Conservation (phyloP, 2,329 filamentous ascomycete genomes). For the Xylaria sp. region DNA sequence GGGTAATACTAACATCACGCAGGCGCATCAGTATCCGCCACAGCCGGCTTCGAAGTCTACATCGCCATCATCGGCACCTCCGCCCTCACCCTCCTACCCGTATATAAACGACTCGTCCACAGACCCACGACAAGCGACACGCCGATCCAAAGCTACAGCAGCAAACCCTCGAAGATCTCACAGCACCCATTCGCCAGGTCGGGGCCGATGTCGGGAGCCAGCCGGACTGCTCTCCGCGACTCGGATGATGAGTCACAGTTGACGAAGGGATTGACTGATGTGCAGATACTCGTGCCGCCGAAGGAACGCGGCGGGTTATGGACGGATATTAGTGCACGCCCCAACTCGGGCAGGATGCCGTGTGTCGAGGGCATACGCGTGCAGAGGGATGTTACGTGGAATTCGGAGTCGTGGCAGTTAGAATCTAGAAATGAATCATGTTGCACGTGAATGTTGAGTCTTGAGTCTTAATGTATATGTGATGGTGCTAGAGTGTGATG, state of each 20-base stretch:
- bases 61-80: conserved; percentile 18
- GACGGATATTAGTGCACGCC: conserved; percentile 18
- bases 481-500: too few relatives aligned
- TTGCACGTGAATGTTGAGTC: neutral
- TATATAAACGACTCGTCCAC: conserved; percentile 8
- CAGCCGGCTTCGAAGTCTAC: conserved; percentile 17
- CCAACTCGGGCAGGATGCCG: conserved; percentile 9
- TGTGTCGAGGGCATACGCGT: conserved; percentile 12
- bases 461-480: too few relatives aligned
- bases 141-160: conserved; percentile 10
- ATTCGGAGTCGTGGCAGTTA: conserved; percentile 8
- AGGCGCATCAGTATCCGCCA: conserved; percentile 14
- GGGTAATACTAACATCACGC: conserved; percentile 3
- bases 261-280: conserved; percentile 15
- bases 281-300: conserved; percentile 13
- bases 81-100: conserved; percentile 12
- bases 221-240: conserved; percentile 10
- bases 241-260: conserved; percentile 19
- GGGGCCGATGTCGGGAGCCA: neutral
- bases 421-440: conserved; percentile 1
- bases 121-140: conserved; percentile 3
- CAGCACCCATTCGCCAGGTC: neutral
- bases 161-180: conserved; percentile 8
- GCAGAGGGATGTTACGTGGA: conserved; percentile 18
- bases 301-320: conserved; percentile 16